Percentiles rank a stretch among this genome's conserved stretches.
Evolutionary conservation across 768 basidiomycete genomes (phyloP).

Genomic region (Kwoniella newhampshirensis): DNA sequence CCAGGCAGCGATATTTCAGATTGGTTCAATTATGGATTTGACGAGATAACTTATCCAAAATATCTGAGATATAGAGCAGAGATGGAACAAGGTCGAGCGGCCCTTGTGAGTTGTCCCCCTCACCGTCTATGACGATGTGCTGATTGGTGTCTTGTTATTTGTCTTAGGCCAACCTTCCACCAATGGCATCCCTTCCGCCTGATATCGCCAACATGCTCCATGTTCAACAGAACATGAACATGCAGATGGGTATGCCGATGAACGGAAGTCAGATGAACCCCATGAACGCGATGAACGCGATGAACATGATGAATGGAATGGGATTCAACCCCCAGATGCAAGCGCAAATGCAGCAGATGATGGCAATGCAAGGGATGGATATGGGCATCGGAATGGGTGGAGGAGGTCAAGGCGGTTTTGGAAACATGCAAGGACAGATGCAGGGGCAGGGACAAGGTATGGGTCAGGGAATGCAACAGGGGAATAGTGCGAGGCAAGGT

Average conservation of each 20-base stretch:
- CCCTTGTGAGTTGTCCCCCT: conserved; percentile 32
- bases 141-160: not conserved
- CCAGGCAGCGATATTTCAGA: conserved; percentile 91
- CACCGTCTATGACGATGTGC: not conserved
- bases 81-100: conserved; percentile 48
- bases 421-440: conserved; percentile 15
- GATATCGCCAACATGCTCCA: conserved; percentile 22
- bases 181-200: conserved; percentile 14
- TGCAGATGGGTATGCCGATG: conserved; percentile 11
- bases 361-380: conserved; percentile 68
- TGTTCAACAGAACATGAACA: conserved; percentile 13
- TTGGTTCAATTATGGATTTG: conserved; percentile 99
- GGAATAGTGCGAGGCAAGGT: not conserved
- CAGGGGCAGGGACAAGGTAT: not conserved
- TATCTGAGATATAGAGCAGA: conserved; percentile 58
- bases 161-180: conserved; percentile 14
- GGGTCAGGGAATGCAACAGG: not conserved
- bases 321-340: conserved; percentile 70
- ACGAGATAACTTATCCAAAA: conserved; percentile 91
- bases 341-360: conserved; percentile 55
- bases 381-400: conserved; percentile 55
- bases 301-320: conserved; percentile 68
- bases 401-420: conserved; percentile 52
- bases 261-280: conserved; percentile 13
- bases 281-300: conserved; percentile 28